phyloP scores from a whole-genome alignment of 1,284 basidiomycete species.

The Wallemia hederae region DNA sequence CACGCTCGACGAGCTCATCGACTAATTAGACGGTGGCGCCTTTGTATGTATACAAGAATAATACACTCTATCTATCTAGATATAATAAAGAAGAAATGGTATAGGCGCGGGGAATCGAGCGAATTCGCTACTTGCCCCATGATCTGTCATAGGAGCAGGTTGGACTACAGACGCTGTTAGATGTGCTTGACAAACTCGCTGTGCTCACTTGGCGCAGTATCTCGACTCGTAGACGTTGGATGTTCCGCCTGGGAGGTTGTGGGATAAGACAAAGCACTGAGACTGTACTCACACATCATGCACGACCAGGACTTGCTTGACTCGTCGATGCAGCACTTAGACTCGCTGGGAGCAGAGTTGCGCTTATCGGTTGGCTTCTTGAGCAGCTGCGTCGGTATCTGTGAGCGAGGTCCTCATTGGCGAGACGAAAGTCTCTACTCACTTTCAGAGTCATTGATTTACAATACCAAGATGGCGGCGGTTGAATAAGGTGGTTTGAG shows the following conservation, averaged over 20 bases:
- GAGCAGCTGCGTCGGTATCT: too few relatives aligned
- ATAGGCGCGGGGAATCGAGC: neutral
- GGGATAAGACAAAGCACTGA: neutral
- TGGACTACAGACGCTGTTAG: too few relatives aligned
- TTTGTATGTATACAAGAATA: too few relatives aligned
- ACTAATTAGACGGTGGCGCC: too few relatives aligned
- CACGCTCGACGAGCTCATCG: too few relatives aligned
- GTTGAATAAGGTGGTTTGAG: too few relatives aligned
- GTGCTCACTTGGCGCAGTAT: neutral
- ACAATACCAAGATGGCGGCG: neutral
- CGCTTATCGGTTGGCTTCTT: too few relatives aligned
- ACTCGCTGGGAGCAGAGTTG: too few relatives aligned
- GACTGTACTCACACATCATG: neutral
- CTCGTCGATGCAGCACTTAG: neutral
- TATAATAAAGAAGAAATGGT: neutral
- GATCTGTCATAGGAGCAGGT: neutral
- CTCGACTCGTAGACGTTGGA: neutral
- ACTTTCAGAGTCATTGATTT: neutral
- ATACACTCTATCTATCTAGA: neutral
- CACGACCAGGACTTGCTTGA: neutral
- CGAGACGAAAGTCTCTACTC: too few relatives aligned
- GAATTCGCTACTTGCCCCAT: too few relatives aligned
- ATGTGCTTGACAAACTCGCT: too few relatives aligned
- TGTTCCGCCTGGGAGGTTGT: neutral
- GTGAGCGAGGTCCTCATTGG: too few relatives aligned